These are phyloP conservation scores for Penicillium salamii DNA, from an alignment of 495 filamentous ascomycete species.

Conservation along the genomic window DNA sequence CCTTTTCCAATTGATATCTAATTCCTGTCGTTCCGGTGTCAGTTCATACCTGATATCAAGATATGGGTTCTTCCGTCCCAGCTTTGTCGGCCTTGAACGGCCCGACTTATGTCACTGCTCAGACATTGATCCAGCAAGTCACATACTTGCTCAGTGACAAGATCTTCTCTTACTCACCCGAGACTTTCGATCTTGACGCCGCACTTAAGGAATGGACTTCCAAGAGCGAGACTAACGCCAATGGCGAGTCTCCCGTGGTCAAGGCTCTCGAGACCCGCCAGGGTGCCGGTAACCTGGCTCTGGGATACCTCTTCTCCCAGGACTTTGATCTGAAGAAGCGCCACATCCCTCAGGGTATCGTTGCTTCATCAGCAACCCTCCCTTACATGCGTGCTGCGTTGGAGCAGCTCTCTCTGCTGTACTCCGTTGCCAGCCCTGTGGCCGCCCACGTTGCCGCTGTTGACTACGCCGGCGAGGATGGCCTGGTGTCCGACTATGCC, in stretches of 20 bases:
- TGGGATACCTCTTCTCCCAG: constrained; percentile 95
- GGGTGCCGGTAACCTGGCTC: constrained; percentile 86
- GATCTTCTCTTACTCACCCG: constrained; percentile 93
- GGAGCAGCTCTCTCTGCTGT: constrained; percentile 86
- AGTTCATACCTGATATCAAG: constrained; percentile 21
- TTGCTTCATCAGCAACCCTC: constrained; percentile 80
- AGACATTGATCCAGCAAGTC: constrained; percentile 91
- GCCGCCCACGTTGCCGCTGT: constrained; percentile 92
- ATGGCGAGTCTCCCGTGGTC: constrained; percentile 75
- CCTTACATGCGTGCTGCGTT: constrained; percentile 76
- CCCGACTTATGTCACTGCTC: constrained; percentile 86
- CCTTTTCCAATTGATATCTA: not conserved
- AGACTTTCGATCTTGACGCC: constrained; percentile 83
- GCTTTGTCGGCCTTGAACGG: constrained; percentile 68
- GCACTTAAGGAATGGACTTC: constrained; percentile 74
- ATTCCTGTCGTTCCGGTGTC: not conserved
- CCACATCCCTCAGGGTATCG: constrained; percentile 82
- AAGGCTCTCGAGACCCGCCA: constrained; percentile 80
- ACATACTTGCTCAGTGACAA: constrained; percentile 92
- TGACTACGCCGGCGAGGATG: constrained; percentile 72
- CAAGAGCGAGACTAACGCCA: constrained; percentile 66
- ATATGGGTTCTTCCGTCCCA: constrained; percentile 36
- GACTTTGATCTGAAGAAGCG: constrained; percentile 91
- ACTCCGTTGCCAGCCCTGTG: constrained; percentile 85
- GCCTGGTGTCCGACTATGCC: constrained; percentile 83